phyloP scores from a whole-genome alignment of 768 basidiomycete genomes.

The Boletus rubropictus region DNA sequence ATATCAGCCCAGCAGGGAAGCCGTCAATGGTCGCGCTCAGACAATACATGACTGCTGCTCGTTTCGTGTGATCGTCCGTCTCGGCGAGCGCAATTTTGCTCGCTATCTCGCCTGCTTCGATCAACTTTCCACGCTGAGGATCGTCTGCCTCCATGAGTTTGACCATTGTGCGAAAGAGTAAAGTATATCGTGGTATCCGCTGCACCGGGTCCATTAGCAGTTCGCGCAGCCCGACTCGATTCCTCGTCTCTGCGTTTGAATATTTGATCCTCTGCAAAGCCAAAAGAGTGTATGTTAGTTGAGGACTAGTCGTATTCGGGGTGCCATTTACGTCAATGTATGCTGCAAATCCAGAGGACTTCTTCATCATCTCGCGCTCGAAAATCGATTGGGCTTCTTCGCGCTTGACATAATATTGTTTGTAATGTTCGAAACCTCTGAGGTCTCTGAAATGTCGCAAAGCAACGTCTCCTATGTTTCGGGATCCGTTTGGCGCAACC shows the following conservation, averaged over 20 bases:
- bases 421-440: conserved; percentile 85
- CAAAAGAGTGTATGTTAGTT: conserved; percentile 1
- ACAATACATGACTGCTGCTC: conserved; percentile 84
- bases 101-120: conserved; percentile 83
- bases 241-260: conserved; percentile 62
- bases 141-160: conserved; percentile 81
- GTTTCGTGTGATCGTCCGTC: conserved; percentile 85
- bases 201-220: conserved; percentile 96
- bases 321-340: conserved; percentile 74
- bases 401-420: conserved; percentile 84
- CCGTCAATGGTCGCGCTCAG: conserved; percentile 80
- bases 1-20: conserved; percentile 88
- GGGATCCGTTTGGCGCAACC: conserved; percentile 53
- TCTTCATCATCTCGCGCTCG: conserved; percentile 74
- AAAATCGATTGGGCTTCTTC: conserved; percentile 90
- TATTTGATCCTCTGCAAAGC: conserved; percentile 75
- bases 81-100: conserved; percentile 89
- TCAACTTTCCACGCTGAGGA: conserved; percentile 68
- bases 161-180: conserved; percentile 89
- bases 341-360: conserved; percentile 72
- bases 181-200: conserved; percentile 88
- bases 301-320: conserved; percentile 4
- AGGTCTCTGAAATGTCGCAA: conserved; percentile 81
- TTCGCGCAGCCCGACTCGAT: conserved; percentile 84
- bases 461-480: conserved; percentile 74